Evolutionary conservation across 192 early-diverging fungal genomes (phyloP), one percentile per base, ranked within the genome.

Genomic region (Martensiomyces pterosporus): DNA sequence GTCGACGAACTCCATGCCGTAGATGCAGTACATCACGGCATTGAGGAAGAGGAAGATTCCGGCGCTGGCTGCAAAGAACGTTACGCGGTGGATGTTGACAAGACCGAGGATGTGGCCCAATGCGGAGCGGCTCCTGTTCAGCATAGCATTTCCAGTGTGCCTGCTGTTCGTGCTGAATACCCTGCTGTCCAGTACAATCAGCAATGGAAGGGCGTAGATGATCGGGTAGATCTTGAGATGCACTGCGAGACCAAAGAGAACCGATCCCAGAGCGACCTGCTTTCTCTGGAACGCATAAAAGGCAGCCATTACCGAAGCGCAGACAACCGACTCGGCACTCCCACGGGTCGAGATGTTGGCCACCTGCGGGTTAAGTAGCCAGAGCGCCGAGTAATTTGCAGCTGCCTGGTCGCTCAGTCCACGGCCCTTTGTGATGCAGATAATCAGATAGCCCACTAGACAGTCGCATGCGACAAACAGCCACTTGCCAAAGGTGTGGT

Each of bases 201-300:
- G 74, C 23, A 99, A 47, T 1, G 93, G 89, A 0, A 94, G 52
- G 3, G 87, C 88, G 56, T 97, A 93, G n/a, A 99, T 86, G 42
- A 95, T 79, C 2, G 97, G 94, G 67, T 97, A 99, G 9, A 97
- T 91, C 60, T 99, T 99, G 36, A 97, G 82, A 64, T 99, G 97
- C 19, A 99, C 94, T 6, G 91, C 76, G 7, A 94, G 58, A 4
- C 97, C 97, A 77, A 91, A 96, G 26, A 89, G 35, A 15, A 82
- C 67, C 3, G 86, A 83, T 21, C 78, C 80, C 22, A 55, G 45
- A 2, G 62, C 64, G 13, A 77, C 49, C 25, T 66, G 58, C 36
- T 59, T 65, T 9, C 59, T 68, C 39, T 87, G 80, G 16, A 95
- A 59, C 15, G 77, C 67, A 54, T 91, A 91, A 8, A 96, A 58